phyloP scores from a whole-genome alignment of 192 early-diverging fungal genomes.

The Dissophora globulifera region DNA sequence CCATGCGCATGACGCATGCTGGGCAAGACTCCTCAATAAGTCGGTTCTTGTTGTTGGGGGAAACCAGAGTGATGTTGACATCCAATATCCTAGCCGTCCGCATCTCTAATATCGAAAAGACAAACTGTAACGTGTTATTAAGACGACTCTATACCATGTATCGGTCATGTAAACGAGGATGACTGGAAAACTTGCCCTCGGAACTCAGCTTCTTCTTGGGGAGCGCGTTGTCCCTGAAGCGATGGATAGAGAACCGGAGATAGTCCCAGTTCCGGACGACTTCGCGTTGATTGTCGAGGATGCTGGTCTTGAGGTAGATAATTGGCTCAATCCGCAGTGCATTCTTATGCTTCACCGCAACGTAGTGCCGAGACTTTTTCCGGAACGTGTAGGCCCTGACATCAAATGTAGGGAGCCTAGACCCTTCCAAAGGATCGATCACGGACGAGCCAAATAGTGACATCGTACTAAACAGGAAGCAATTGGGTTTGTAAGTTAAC shows the following conservation, averaged over 20 bases:
- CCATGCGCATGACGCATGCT: constrained; percentile 50
- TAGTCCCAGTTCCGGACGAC: constrained; percentile 43
- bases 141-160: too few species aligned
- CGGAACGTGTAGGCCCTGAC: constrained; percentile 49
- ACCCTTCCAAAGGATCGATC: neutral
- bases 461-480: neutral
- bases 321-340: constrained; percentile 45
- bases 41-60: constrained; percentile 41
- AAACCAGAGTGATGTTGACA: constrained; percentile 33
- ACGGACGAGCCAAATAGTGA: constrained; percentile 3
- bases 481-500: too few species aligned
- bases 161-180: too few species aligned
- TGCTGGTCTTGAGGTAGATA: constrained; percentile 49
- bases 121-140: too few species aligned
- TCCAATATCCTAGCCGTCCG: constrained; percentile 37
- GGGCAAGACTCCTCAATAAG: constrained; percentile 46
- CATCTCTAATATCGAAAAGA: constrained; percentile 30
- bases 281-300: constrained; percentile 23
- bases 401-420: constrained; percentile 27
- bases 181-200: constrained; percentile 41
- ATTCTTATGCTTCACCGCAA: constrained; percentile 44
- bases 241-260: constrained; percentile 21
- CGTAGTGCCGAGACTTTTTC: constrained; percentile 48
- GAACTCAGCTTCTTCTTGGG: constrained; percentile 42
- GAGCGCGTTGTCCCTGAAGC: constrained; percentile 34